Evolutionary conservation across 257 asterid genomes (phyloP), one percentile per base, ranked within the genome.

Genomic region (Solanum paucissectum): DNA sequence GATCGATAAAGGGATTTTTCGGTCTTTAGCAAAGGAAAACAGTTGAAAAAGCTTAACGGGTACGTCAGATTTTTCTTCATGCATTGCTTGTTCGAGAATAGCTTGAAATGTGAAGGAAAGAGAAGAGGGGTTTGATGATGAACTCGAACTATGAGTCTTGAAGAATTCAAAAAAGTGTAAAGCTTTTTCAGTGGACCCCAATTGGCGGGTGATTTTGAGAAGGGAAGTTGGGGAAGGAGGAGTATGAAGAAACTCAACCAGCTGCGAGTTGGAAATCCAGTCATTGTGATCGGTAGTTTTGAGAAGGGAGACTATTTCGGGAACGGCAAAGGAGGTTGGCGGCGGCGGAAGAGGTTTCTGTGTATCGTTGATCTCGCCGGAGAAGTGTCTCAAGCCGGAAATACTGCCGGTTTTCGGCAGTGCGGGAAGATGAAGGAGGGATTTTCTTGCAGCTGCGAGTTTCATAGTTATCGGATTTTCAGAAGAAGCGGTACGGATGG

Each of bases 101-200:
- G 94, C 98, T 83, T 96, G 96, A 87, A 96, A 95, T 21, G 92
- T 91, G 58, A 92, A 86, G 87, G 99, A 90, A 49, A 90, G 87
- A 12, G 92, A 86, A 9, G 58, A 58, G 10, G 81, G 73, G 49
- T 37, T 82, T 88, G 71, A 12, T 21, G 83, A 5, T 38, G 71
- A 58, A 88, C 75, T 27, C n/a, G 62, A 83, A 9, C 36, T 62
- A 69, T 38, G 84, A 79, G 11, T 36, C 75, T 90, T 93, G 90
- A 94, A 86, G 89, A 87, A 90, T 83, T 92, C 88, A 86, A 94
- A 87, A 89, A 96, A 93, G 9, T 91, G 89, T 87, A 94, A 92
- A 77, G 96, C 95, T 89, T 90, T 91, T 44, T 87, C 87, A 86
- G 87, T 92, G 87, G 92, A 89, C 1, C 95, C 95, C 89, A 96